Base-by-base conservation (phyloP, 164 flowering plant species). In the Berberis thunbergii region DNA sequence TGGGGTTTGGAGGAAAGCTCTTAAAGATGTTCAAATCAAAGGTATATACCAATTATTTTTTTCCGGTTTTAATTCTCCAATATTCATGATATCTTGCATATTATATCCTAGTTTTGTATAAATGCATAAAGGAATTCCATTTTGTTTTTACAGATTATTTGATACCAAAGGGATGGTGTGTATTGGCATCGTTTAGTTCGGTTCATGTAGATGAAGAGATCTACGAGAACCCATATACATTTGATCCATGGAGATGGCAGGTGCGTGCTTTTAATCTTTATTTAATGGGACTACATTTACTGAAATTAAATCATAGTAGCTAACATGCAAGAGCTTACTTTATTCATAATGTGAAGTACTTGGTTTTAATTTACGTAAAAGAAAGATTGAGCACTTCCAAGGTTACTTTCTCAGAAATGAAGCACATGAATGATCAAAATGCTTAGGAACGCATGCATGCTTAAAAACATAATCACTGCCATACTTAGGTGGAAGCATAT, bases 181-280 rank as follows among this genome's bases (percentile, higher is more conserved):
- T 91, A 1, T 59, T 91, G 79, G 80, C 97, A 49, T 89, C 97
- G n/a, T 81, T 95, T 13, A 77, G 63, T 62, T 81, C 95, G 6
- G 79, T 91, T 74, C 97, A 94, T 78, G 78, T 91, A 92, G 86
- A 85, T 61, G 86, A 84, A 69, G 81, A 78, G 45, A 86, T 71
- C 54, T 91, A 89, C 62, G 84, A 85, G 49, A 81, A 86, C 67
- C 97, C 99, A 7, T 79, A 81, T 65, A 64, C 78, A 41, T 95
- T 95, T 77, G 76, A 95, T 78, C 99, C 99, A 26, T 87, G 96
- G 96, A 85, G 99, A 83, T 95, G 99, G 97, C 87, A 89, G 83
- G 97, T 89, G 42, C 55, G 60, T 41, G 7, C 4, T 55, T n/a
- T 55, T 41, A 46, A 46, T 55, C n/a, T 52, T 48, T 48, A 48